phyloP scores from a whole-genome alignment of 768 basidiomycete species.

The Tubosaeta brunneosetosa region DNA sequence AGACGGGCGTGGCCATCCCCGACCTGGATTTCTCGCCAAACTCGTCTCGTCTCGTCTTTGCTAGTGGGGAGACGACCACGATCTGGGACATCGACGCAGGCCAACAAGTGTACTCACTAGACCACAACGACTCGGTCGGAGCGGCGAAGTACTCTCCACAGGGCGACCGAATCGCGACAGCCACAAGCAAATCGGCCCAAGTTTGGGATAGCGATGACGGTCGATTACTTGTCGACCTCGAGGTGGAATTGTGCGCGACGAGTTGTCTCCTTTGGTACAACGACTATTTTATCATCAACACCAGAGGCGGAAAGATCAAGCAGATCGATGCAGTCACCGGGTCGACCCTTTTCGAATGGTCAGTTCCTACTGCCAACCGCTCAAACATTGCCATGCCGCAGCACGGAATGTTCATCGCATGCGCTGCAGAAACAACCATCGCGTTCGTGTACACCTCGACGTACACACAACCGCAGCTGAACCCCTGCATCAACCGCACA shows the following conservation, averaged over 20 bases:
- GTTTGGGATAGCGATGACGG: neutral
- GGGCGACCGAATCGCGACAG: neutral
- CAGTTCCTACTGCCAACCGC: neutral
- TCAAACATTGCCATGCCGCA: neutral
- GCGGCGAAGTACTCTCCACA: neutral
- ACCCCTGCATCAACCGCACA: neutral
- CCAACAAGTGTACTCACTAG: neutral
- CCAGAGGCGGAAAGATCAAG: neutral
- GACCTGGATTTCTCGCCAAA: neutral
- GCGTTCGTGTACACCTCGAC: neutral
- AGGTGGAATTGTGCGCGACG: neutral
- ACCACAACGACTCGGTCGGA: too few species aligned
- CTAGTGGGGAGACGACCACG: neutral
- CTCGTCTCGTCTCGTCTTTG: neutral
- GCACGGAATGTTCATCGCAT: neutral
- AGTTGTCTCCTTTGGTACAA: neutral
- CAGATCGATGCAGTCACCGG: neutral
- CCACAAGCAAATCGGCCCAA: neutral
- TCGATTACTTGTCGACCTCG: neutral
- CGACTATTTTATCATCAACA: neutral
- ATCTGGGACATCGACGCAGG: neutral
- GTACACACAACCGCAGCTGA: neutral
- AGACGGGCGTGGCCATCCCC: too few species aligned
- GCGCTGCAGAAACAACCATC: neutral
- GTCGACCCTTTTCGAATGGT: neutral